These are phyloP conservation scores for Boletus tomentosulus DNA, from an alignment of 768 basidiomycete genomes.

Conservation along the genomic window DNA sequence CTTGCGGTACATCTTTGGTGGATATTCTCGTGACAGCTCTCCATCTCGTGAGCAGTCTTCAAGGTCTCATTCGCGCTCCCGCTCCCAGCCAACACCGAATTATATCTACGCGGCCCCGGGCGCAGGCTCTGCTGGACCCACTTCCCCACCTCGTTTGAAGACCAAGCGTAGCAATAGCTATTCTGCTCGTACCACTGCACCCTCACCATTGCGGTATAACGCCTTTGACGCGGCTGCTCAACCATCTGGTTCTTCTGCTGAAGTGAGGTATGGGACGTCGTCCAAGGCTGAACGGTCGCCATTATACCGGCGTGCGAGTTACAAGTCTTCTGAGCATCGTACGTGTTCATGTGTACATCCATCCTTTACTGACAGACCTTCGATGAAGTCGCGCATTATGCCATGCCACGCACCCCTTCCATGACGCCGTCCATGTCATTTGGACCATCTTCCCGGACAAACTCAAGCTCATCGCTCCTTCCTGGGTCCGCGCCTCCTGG, in stretches of 20 bases:
- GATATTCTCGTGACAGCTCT: slow-evolving; percentile 25
- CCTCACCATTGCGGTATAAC: slow-evolving; percentile 40
- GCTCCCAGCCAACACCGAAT: slow-evolving; percentile 36
- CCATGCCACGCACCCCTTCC: slow-evolving; percentile 28
- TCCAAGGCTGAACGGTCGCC: slow-evolving; percentile 33
- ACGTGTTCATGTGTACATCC: slow-evolving; percentile 20
- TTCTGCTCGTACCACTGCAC: slow-evolving; percentile 33
- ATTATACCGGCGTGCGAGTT: slow-evolving; percentile 40
- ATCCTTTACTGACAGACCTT: slow-evolving; percentile 3
- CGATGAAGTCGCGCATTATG: slow-evolving; percentile 27
- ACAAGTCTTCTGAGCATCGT: slow-evolving; percentile 44
- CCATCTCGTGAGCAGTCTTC: slow-evolving; percentile 25
- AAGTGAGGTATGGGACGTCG: slow-evolving; percentile 32
- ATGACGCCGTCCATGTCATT: slow-evolving; percentile 32
- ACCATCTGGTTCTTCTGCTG: slow-evolving; percentile 22
- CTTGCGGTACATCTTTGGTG: slow-evolving; percentile 46
- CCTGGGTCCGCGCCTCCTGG: slow-evolving; percentile 37
- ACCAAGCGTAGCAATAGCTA: slow-evolving; percentile 40
- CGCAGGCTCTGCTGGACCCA: slow-evolving; percentile 26
- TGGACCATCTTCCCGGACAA: slow-evolving; percentile 46
- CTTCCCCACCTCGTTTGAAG: slow-evolving; percentile 34
- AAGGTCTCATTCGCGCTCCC: slow-evolving; percentile 43
- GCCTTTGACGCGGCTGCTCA: slow-evolving; percentile 32
- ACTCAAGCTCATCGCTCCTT: slow-evolving; percentile 47
- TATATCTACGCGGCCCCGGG: slow-evolving; percentile 40